Evolutionary conservation across 2,329 filamentous ascomycete species (phyloP).

Genomic region (Byssothecium circinans): DNA sequence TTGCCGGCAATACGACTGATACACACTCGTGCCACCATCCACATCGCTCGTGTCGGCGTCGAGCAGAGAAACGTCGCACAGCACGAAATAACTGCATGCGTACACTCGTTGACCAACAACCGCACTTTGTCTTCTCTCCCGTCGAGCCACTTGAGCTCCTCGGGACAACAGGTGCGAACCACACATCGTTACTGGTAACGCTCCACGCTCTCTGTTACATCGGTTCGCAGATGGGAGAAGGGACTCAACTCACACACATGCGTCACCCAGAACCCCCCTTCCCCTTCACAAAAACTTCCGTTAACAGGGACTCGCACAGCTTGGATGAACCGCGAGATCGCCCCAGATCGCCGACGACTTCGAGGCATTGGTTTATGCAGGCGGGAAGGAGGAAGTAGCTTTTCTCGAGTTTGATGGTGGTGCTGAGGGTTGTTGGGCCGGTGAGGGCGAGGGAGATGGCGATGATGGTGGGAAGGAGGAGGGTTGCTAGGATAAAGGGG

Average conservation of each 20-base stretch:
- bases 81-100: conserved; percentile 12
- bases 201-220: too few relatives aligned
- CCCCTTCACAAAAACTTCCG: conserved; percentile 13
- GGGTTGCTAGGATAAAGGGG: too few relatives aligned
- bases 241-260: background rate
- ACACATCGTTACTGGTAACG: too few relatives aligned
- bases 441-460: background rate
- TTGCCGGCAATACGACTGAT: conserved; percentile 15
- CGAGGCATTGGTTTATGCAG: conserved; percentile 19
- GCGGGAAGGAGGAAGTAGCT: conserved; percentile 12
- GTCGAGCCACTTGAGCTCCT: too few relatives aligned
- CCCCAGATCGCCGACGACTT: conserved; percentile 17
- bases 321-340: conserved; percentile 14
- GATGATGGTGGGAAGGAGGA: background rate
- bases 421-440: conserved; percentile 8
- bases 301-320: conserved; percentile 14
- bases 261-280: background rate
- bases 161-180: too few relatives aligned
- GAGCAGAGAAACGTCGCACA: conserved; percentile 16
- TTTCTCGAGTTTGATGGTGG: conserved; percentile 11
- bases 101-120: conserved; percentile 2
- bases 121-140: conserved; percentile 1
- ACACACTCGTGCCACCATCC: conserved; percentile 10
- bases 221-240: too few relatives aligned
- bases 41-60: conserved; percentile 9